Evolutionary conservation across 2,329 filamentous ascomycete species (phyloP), one percentile per base, ranked within the genome.

Genomic region (Botrytis medusae): DNA sequence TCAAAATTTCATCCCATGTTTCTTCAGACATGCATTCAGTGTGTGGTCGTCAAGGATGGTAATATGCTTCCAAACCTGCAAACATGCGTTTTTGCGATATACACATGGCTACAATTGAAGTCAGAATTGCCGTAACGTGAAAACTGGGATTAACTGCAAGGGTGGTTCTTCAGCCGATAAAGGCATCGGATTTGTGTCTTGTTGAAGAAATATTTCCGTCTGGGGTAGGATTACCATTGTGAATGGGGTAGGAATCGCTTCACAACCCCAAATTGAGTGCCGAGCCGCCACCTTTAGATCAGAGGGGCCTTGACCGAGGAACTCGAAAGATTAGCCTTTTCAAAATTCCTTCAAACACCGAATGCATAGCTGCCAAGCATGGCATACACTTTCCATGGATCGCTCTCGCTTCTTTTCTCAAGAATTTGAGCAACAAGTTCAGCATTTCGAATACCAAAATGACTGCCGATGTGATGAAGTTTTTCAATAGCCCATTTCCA

Each of bases 281-380:
- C 46, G 16, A 40, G 25, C 25, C 12, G 14, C 46, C 14, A 32
- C 25, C 20, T 51, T 67, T 2, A n/a, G 3, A 18, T 12, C 40
- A 18, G 46, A n/a, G 32, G 14, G 14, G 14, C 18, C 54, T 37
- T 40, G 22, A 29, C 4, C 1, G 4, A 40, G 25, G 34, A 29
- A 61, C 37, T 25, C 10, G 25, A 0, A 46, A 70, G n/a, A 18
- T 25, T 8, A n/a, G 44, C 22, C 20, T 29, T 8, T 8, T 44
- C 25, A 61, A 29, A 10, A 40, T n/a, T 29, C 9, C 25, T 10
- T 75, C 67, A 76, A 32, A 65, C 68, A 16, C 62, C 61, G 22
- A 75, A 75, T 4, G 75, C 73, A 62, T 76, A 75, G 57, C 75
- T 73, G 22, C 75, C 76, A 57, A 76, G 73, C 71, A 74, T 63